Evolutionary conservation across 106 monocot genomes (phyloP), one percentile per base, ranked within the genome.

Genomic region (Dendrobium nobile): DNA sequence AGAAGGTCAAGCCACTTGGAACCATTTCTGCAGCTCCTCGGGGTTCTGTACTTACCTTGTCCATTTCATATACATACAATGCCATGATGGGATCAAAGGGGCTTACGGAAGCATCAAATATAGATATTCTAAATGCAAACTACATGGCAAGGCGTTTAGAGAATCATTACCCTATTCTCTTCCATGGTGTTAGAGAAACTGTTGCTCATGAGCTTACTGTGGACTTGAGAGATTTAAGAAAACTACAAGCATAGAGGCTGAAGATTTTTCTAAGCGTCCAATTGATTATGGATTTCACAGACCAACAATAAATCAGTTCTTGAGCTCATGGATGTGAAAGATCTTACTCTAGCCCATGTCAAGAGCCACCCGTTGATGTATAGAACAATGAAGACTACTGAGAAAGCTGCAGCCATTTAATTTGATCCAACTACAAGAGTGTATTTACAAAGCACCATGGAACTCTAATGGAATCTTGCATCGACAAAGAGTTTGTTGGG

Each of bases 61-160:
- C 98, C 19, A 98, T 98, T 75, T 98, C 97, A 17, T 98, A 98
- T 67, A 75, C 91, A 59, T 98, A 98, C 83, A 95, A 95, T 72
- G 92, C 98, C 61, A 98, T 98, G 98, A 98, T 98, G 98, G 98
- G 98, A 26, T 94, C 94, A 18, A 82, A 91, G 81, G 98, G 98
- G 42, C 87, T 98, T 20, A 98, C 94, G 40, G 94, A 98, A 7
- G 98, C 98, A 67, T 98, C 98, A 24, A 98, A 98, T 86, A 89
- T 91, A 80, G 98, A 94, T 18, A 98, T 98, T 56, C 80, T 98
- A 82, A 98, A 89, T 88, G 98, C 98, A 76, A 98, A 98, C 78
- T 98, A 98, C 87, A 98, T 98, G 98, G 98, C 98, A 18, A 98
- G 91, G 81, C 98, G 98, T 75, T 88, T 98, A 22, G 98, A 98